phyloP scores from a whole-genome alignment of 352 stramenopile genomes.

The Globisporangium viniferum region DNA sequence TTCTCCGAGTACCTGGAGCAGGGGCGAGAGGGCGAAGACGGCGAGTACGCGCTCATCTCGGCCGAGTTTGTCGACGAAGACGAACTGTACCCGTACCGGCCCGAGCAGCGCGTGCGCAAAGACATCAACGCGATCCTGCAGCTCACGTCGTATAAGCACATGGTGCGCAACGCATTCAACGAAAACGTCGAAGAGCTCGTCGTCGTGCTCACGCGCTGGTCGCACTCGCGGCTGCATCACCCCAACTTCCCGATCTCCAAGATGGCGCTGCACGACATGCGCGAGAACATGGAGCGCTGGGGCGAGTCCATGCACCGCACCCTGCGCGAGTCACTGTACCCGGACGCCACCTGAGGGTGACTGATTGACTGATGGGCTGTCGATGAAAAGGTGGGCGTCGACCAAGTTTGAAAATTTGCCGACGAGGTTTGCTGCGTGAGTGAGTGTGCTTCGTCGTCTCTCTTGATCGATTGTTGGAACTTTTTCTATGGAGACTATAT shows the following conservation, averaged over 20 bases:
- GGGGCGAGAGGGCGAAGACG: constrained; percentile 23
- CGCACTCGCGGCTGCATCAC: constrained; percentile 26
- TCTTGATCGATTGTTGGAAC: too few species aligned
- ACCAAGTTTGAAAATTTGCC: too few species aligned
- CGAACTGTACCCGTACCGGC: constrained; percentile 40
- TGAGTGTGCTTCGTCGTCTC: too few species aligned
- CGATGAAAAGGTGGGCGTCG: too few species aligned
- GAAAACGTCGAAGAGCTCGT: constrained; percentile 24
- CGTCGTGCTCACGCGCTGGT: constrained; percentile 43
- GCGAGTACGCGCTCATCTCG: constrained; percentile 35
- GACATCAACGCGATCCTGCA: constrained; percentile 35
- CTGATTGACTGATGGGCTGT: too few species aligned
- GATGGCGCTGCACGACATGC: constrained; percentile 31
- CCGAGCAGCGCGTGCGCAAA: constrained; percentile 35
- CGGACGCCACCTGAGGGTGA: constrained; percentile 3
- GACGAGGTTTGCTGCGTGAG: too few species aligned
- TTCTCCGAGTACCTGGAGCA: constrained; percentile 31
- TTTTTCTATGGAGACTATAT: too few species aligned
- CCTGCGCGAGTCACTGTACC: constrained; percentile 28
- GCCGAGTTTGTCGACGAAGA: constrained; percentile 40
- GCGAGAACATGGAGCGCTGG: constrained; percentile 38
- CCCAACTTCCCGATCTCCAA: constrained; percentile 27
- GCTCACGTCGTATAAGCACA: constrained; percentile 17
- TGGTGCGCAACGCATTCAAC: constrained; percentile 17
- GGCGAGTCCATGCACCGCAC: constrained; percentile 40